Conservation (phyloP, 768 basidiomycete species). For the Nidularia pulvinata region DNA sequence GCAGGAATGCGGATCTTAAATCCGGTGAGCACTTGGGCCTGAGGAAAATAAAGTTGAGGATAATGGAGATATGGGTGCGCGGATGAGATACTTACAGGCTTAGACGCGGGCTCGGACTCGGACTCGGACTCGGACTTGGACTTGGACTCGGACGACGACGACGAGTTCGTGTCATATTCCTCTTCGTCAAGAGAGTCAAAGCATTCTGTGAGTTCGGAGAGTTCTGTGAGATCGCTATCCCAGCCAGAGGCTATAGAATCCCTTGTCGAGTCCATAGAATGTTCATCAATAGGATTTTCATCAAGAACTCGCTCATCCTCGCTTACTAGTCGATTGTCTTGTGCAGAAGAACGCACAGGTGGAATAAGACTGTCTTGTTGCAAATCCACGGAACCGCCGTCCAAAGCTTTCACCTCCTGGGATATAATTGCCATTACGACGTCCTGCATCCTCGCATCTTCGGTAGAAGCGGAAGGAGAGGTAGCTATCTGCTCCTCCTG, state of each 20-base stretch:
- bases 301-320: neutral
- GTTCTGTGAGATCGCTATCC: slow-evolving; percentile 31
- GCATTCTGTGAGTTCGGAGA: slow-evolving; percentile 20
- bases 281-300: neutral
- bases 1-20: slow-evolving; percentile 33
- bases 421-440: neutral
- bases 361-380: neutral
- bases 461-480: too few species aligned
- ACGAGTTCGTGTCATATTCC: slow-evolving; percentile 9
- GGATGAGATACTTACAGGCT: neutral
- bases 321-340: neutral
- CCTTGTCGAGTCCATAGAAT: neutral
- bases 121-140: slow-evolving; percentile 4
- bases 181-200: slow-evolving; percentile 18
- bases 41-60: neutral
- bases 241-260: slow-evolving; percentile 15
- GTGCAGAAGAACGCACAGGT: too few species aligned
- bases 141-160: too few species aligned
- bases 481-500: too few species aligned
- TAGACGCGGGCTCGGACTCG: neutral
- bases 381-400: neutral
- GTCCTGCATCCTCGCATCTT: too few species aligned
- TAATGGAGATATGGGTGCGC: neutral
- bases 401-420: neutral
- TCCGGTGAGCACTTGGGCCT: slow-evolving; percentile 9